phyloP scores from a whole-genome alignment of 495 filamentous ascomycete genomes.

The Cryomyces minteri region DNA sequence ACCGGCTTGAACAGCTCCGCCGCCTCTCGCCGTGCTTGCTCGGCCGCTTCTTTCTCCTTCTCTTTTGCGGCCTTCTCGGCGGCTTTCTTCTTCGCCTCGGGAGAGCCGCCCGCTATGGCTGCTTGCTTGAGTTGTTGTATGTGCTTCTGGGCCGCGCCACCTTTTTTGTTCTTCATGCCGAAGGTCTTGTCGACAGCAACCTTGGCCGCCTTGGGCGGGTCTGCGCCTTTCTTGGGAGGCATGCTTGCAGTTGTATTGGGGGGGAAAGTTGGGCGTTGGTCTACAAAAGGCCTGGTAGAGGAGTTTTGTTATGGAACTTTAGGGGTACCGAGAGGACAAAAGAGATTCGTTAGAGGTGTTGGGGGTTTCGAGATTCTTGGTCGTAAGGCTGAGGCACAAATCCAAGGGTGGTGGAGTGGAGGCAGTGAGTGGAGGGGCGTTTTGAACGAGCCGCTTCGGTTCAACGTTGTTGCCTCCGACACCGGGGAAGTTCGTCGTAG shows the following conservation, averaged over 20 bases:
- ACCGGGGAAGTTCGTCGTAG: too few relatives aligned
- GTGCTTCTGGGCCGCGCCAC: slow-evolving; percentile 66
- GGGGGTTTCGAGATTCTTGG: too few relatives aligned
- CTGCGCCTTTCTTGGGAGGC: slow-evolving; percentile 70
- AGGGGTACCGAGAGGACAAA: too few relatives aligned
- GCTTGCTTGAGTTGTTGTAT: slow-evolving; percentile 67
- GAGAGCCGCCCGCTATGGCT: slow-evolving; percentile 47
- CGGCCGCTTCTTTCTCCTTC: slow-evolving; percentile 76
- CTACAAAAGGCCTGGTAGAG: too few relatives aligned
- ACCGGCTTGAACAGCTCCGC: slow-evolving; percentile 84
- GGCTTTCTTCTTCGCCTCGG: slow-evolving; percentile 74
- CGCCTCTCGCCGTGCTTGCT: slow-evolving; percentile 57
- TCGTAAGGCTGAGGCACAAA: too few relatives aligned
- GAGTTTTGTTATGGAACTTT: too few relatives aligned
- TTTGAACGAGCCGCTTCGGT: too few relatives aligned
- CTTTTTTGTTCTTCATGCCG: slow-evolving; percentile 99
- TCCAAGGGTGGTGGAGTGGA: too few relatives aligned
- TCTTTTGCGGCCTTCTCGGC: slow-evolving; percentile 75
- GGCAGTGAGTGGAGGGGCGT: too few relatives aligned
- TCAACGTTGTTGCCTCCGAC: too few relatives aligned
- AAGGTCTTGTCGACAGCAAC: slow-evolving; percentile 88
- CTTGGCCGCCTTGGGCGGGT: slow-evolving; percentile 51
- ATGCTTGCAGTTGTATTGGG: slow-evolving; percentile 31
- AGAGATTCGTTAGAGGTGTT: too few relatives aligned
- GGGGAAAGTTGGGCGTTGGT: neutral